Evolutionary conservation across 495 filamentous ascomycete species (phyloP), one percentile per base, ranked within the genome.

Genomic region (Parathielavia hyrcaniae): DNA sequence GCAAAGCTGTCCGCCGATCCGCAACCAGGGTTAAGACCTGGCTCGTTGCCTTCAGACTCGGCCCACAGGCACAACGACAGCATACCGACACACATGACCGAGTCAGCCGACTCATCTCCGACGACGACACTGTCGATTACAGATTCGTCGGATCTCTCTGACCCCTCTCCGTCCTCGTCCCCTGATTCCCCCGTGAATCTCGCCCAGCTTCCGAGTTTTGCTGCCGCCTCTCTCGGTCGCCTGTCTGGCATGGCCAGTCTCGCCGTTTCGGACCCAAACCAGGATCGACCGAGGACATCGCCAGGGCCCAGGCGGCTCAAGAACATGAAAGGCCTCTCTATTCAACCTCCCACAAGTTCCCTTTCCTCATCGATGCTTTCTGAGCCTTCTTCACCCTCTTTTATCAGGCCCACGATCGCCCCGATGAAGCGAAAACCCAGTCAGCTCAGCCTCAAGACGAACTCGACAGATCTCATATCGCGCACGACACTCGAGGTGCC

Each of bases 71-170:
- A 82, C 64, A 78, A 81, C 70, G 77, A 82, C 64, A 86, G 82
- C 69, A 82, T 83, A n/a, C 92, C 89, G 26, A 95, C 89, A 5
- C 83, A 86, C 57, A 80, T 83, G 44, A 89, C 89, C 10, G 90
- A 87, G 47, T 98, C 93, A 4, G 87, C 85, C 26, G 91, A 97
- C 65, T 95, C 91, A 9, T 97, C 93, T 19, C 93, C 93, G 0
- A 97, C 93, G 17, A 97, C 90, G 3, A 96, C 92, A 1, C 81
- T 91, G n/a, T 96, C 91, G 14, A 96, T 90, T 13, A 87, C 91
- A 44, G 93, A 92, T 67, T 91, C 91, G 10, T 87, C 87, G 16
- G 88, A 88, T 17, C 79, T 89, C 26, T 89, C 90, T n/a, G 91
- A 96, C 58, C 84, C 89, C 10, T 96, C 93, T 5, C 90, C 92